A percentile compares a stretch with the other conserved stretches of the same genome.
phyloP scores from a whole-genome alignment of 768 basidiomycete genomes.

The Cystoderma amianthinum region DNA sequence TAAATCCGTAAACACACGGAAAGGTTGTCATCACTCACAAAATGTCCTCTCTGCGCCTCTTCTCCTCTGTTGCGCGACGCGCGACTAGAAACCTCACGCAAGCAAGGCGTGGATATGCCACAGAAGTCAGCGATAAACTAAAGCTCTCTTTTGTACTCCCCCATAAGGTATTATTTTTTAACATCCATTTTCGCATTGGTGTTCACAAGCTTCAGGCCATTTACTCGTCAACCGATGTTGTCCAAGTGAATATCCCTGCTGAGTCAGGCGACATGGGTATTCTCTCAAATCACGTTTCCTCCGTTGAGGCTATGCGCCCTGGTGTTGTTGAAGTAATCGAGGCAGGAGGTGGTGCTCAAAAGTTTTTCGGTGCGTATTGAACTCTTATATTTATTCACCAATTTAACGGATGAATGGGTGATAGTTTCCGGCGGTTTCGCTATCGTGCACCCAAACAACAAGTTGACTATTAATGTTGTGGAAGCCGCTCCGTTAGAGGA shows the following conservation, averaged over 20 bases:
- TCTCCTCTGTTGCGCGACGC: constrained; percentile 57
- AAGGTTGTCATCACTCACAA: constrained; percentile 21
- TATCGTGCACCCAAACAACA: constrained; percentile 96
- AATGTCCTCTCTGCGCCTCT: constrained; percentile 75
- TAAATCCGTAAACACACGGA: constrained; percentile 37
- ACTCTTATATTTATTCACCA: too few species aligned
- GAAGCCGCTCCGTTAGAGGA: constrained; percentile 91
- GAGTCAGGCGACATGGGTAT: constrained; percentile 99
- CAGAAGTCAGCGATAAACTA: constrained; percentile 81
- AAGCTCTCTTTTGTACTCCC: constrained; percentile 91
- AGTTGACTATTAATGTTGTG: constrained; percentile 92
- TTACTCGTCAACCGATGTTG: constrained; percentile 85
- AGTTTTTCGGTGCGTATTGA: constrained; percentile 90
- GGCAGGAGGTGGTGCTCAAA: constrained; percentile 69
- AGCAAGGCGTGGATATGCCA: constrained; percentile 79
- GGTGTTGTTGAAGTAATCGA: constrained; percentile 96
- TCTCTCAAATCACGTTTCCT: constrained; percentile 95
- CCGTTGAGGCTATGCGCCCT: constrained; percentile 92
- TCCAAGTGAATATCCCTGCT: constrained; percentile 93
- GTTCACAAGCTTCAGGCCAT: constrained; percentile 54
- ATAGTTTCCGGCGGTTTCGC: constrained; percentile 95
- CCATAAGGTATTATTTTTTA: constrained; percentile 67
- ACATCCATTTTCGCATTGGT: not conserved
- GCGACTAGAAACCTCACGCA: constrained; percentile 42
- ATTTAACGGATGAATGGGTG: too few species aligned